phyloP scores from a whole-genome alignment of 2,329 filamentous ascomycete species.

The Beauveria bassiana region DNA sequence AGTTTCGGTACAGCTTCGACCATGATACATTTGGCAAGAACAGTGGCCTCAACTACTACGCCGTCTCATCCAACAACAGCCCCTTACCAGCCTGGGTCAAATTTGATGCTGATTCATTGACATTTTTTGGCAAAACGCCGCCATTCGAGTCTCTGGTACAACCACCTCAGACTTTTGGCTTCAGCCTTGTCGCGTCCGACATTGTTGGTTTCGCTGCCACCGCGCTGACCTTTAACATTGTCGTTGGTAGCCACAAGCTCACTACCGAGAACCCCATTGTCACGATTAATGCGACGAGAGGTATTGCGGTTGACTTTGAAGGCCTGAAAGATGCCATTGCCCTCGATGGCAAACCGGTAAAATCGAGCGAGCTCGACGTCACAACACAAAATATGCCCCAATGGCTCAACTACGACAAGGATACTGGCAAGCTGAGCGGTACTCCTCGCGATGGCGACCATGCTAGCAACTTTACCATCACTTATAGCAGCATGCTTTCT shows the following conservation, averaged over 20 bases:
- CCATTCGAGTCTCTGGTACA: constrained; percentile 53
- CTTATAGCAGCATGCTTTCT: constrained; percentile 50
- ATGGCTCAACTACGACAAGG: constrained; percentile 62
- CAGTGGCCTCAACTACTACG: constrained; percentile 61
- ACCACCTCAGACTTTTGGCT: constrained; percentile 62
- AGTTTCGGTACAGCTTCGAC: constrained; percentile 47
- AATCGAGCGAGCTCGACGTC: constrained; percentile 43
- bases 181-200: constrained; percentile 72
- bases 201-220: constrained; percentile 67
- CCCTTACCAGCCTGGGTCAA: constrained; percentile 77
- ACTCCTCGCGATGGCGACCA: constrained; percentile 51
- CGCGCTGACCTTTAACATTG: constrained; percentile 59
- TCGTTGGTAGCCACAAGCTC: constrained; percentile 64
- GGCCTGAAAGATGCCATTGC: constrained; percentile 43
- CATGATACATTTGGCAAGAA: constrained; percentile 55
- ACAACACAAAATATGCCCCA: constrained; percentile 46
- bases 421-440: constrained; percentile 56
- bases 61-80: constrained; percentile 67
- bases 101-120: constrained; percentile 58
- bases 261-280: constrained; percentile 52
- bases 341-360: constrained; percentile 48
- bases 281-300: constrained; percentile 48
- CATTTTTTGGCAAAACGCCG: constrained; percentile 66
- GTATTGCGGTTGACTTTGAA: constrained; percentile 43
- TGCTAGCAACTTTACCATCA: constrained; percentile 56